Evolutionary conservation across 495 filamentous ascomycete species (phyloP).

Genomic region (Amniculicola lignicola): DNA sequence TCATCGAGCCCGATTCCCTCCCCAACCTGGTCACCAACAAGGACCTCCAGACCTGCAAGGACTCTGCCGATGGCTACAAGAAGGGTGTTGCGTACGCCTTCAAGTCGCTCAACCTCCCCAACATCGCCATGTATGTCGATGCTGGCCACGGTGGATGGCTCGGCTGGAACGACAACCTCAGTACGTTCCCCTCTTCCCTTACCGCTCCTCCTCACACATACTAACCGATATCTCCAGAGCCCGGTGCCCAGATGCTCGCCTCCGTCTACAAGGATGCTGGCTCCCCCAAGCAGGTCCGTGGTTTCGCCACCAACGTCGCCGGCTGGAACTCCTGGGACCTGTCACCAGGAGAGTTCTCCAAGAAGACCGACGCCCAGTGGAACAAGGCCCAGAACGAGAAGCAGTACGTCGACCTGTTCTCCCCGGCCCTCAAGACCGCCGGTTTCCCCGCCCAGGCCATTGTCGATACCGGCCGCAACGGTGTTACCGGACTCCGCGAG

Average conservation of each 20-base stretch:
- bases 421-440: conserved; percentile 54
- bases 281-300: conserved; percentile 63
- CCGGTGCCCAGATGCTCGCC: conserved; percentile 66
- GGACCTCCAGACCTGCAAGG: conserved; percentile 59
- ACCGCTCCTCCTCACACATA: background rate
- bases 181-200: background rate
- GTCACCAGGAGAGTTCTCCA: conserved; percentile 33
- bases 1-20: conserved; percentile 74
- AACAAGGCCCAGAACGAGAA: conserved; percentile 59
- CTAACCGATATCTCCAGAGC: conserved; percentile 37
- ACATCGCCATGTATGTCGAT: conserved; percentile 82
- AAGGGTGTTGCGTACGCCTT: conserved; percentile 71
- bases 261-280: conserved; percentile 64
- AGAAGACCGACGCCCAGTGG: conserved; percentile 30
- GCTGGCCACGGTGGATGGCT: conserved; percentile 81
- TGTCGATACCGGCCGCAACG: conserved; percentile 65
- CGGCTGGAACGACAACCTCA: conserved; percentile 75
- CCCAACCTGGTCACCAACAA: conserved; percentile 79
- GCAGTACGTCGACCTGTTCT: conserved; percentile 65
- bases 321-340: conserved; percentile 67
- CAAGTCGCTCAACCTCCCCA: conserved; percentile 65
- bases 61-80: conserved; percentile 61
- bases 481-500: conserved; percentile 57
- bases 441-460: conserved; percentile 76
- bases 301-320: conserved; percentile 74